Percentiles rank a stretch among this genome's conserved stretches.
These are phyloP conservation scores for Fraxinus americana DNA, from an alignment of 257 asterid species.

Conservation along the genomic window DNA sequence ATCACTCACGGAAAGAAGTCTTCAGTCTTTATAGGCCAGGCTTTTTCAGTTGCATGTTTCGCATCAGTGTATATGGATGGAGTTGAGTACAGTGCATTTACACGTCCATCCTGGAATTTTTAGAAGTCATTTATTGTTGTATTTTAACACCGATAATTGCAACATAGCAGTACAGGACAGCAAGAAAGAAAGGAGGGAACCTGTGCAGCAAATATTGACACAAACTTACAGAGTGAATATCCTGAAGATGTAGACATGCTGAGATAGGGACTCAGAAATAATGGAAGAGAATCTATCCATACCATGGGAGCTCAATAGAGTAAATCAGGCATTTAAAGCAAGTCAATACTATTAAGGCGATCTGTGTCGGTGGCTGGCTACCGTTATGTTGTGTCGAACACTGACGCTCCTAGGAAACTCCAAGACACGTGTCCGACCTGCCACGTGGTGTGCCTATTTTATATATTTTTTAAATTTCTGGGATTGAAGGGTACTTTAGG, in stretches of 20 bases:
- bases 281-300: not conserved
- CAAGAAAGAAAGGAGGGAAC: not conserved
- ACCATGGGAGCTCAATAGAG: not conserved
- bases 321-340: not conserved
- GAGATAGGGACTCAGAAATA: not conserved
- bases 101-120: slow-evolving; percentile 52
- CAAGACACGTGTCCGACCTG: not conserved
- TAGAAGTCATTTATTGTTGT: slow-evolving; percentile 15
- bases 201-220: not conserved
- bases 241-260: not conserved
- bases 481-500: not conserved
- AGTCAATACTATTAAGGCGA: not conserved
- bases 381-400: not conserved
- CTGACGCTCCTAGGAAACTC: not conserved
- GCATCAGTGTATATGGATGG: slow-evolving; percentile 57
- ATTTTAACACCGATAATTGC: slow-evolving; percentile 3
- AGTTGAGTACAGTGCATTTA: slow-evolving; percentile 53
- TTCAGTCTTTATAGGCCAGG: slow-evolving; percentile 51
- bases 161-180: not conserved
- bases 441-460: not conserved
- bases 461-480: not conserved
- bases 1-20: slow-evolving; percentile 56
- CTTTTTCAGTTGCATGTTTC: slow-evolving; percentile 38
- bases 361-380: not conserved
- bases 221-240: not conserved